Evolutionary conservation across 495 filamentous ascomycete species (phyloP), one percentile per base, ranked within the genome.

Genomic region (Penicillium canescens): DNA sequence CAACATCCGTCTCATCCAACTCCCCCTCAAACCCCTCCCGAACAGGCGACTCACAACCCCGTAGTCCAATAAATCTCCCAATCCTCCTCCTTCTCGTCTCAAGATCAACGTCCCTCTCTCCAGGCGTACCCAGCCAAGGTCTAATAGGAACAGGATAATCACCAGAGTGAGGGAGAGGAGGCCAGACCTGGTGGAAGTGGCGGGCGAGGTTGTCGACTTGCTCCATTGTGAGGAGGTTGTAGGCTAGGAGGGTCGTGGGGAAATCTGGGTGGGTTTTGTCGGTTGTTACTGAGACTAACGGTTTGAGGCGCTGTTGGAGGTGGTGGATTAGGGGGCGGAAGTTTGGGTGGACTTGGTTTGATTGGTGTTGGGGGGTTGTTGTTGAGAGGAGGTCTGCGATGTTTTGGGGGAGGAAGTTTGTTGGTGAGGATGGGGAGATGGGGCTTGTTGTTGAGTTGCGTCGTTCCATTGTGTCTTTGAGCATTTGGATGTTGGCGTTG

Each of bases 141-240:
- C 56, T 55, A 5, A 86, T 77, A 1, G 45, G 59, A n/a, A 71
- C 79, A 3, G 91, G 90, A 65, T 96, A 94, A n/a, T 71, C 62
- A 36, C 48, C 46, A 1, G 81, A 86, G 61, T 73, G 82, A 0
- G 50, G 55, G 14, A 66, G 69, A 58, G 37, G 84, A 75, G 46
- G 85, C 79, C 56, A 72, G 41, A 80, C 74, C 65, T 96, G 90
- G 68, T 91, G 85, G 70, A 90, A 94, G 66, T 88, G 86, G 35
- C 75, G 71, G 7, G 90, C 89, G 6, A 96, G 83, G 34, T 66
- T 66, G 62, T 95, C 89, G 38, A 92, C 81, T 66, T 93, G 76
- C 18, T 57, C 63, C 56, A 82, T 79, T 28, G 89, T 90, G 38
- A 95, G 80, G 21, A 94, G 82, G 74, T 87, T 88, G 76, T 85